Evolutionary conservation across 2,329 filamentous ascomycete genomes (phyloP).

Genomic region (Sclerotiophoma versabilis): DNA sequence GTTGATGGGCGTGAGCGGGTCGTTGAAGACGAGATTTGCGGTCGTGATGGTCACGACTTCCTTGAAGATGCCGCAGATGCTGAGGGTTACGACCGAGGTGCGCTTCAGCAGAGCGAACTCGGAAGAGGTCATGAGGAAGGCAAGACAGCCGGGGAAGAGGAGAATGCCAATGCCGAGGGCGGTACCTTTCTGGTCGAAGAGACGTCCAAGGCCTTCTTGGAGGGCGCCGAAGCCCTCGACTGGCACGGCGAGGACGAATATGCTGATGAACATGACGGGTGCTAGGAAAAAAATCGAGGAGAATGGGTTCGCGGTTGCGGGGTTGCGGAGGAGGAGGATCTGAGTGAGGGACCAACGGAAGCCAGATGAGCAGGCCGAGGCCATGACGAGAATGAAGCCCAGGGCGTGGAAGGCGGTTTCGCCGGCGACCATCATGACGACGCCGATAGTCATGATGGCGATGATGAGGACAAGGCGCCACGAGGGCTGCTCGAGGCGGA

Average conservation of each 20-base stretch:
- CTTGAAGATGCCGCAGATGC: slow-evolving; percentile 98
- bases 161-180: slow-evolving; percentile 74
- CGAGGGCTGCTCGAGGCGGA: slow-evolving; percentile 87
- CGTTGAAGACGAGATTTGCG: slow-evolving; percentile 86
- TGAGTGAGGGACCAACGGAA: slow-evolving; percentile 99
- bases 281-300: slow-evolving; percentile 98
- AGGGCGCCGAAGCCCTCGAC: slow-evolving; percentile 81
- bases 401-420: slow-evolving; percentile 87
- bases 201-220: slow-evolving; percentile 66
- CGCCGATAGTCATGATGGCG: slow-evolving; percentile 86
- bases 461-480: slow-evolving; percentile 88
- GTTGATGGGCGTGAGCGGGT: slow-evolving; percentile 86
- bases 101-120: slow-evolving; percentile 96
- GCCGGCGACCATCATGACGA: slow-evolving; percentile 97
- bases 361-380: slow-evolving; percentile 91
- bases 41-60: slow-evolving; percentile 95
- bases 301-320: slow-evolving; percentile 94
- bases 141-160: slow-evolving; percentile 87
- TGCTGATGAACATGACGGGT: slow-evolving; percentile 89
- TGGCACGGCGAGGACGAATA: slow-evolving; percentile 81
- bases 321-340: slow-evolving; percentile 90
- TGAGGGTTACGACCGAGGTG: slow-evolving; percentile 93
- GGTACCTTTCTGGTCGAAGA: slow-evolving; percentile 73
- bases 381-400: slow-evolving; percentile 91
- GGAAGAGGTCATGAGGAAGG: slow-evolving; percentile 95